Percentiles rank a stretch among this genome's conserved stretches.
Conservation (phyloP, 768 basidiomycete species). For the Astraeus odoratus region DNA sequence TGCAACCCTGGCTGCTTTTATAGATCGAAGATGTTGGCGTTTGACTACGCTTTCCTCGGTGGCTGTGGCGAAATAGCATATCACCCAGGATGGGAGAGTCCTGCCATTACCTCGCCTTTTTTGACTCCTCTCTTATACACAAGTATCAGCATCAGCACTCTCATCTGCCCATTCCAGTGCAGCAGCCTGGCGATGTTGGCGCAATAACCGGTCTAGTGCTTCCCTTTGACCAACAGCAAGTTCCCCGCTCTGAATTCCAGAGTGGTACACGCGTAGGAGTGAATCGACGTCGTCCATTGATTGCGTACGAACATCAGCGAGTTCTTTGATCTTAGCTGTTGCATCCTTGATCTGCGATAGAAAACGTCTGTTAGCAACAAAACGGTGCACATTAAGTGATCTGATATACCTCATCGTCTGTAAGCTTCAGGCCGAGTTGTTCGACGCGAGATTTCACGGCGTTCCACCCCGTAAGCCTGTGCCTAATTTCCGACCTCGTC, state of each 20-base stretch:
- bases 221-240: conserved; percentile 90
- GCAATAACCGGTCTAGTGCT: conserved; percentile 80
- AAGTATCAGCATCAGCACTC: conserved; percentile 4
- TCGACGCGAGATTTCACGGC: conserved; percentile 99
- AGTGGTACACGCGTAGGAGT: conserved; percentile 92
- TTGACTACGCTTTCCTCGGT: neutral
- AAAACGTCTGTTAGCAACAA: neutral
- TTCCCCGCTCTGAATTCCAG: conserved; percentile 85
- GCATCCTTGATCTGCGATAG: conserved; percentile 83
- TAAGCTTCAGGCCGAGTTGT: conserved; percentile 85
- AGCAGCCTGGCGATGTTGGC: conserved; percentile 54
- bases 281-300: conserved; percentile 99
- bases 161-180: conserved; percentile 1
- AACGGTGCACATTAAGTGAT: neutral
- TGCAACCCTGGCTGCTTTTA: neutral
- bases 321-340: conserved; percentile 98
- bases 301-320: conserved; percentile 96
- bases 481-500: conserved; percentile 36
- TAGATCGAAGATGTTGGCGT: neutral
- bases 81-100: neutral
- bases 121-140: neutral
- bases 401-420: conserved; percentile 70
- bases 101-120: neutral
- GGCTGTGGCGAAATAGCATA: no score
- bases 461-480: conserved; percentile 97